phyloP scores from a whole-genome alignment of 345 rosid species.

The Cardiospermum halicacabum region DNA sequence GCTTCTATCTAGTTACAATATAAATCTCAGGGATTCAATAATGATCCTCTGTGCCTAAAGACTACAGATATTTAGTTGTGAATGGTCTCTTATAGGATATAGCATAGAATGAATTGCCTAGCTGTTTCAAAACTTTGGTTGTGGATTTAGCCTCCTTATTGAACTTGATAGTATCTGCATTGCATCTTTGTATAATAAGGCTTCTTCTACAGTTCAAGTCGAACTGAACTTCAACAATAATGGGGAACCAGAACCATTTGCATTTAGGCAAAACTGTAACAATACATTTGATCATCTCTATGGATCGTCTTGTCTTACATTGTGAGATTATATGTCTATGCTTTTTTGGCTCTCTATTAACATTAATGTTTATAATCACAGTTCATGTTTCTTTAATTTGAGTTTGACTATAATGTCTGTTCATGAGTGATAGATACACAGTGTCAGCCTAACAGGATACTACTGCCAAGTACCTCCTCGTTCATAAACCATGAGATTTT shows the following conservation, averaged over 20 bases:
- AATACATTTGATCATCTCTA: neutral
- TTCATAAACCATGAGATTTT: too few species aligned
- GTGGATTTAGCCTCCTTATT: conserved; percentile 7
- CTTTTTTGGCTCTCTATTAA: too few species aligned
- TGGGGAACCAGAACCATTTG: neutral
- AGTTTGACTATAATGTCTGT: too few species aligned
- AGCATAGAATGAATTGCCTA: conserved; percentile 19
- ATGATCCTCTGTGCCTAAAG: conserved; percentile 16
- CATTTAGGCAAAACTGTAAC: neutral
- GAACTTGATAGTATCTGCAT: neutral
- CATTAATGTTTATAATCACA: too few species aligned
- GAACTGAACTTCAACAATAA: neutral
- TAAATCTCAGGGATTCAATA: conserved; percentile 27
- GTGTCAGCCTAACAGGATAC: too few species aligned
- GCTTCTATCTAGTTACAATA: conserved; percentile 14
- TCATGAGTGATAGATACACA: too few species aligned
- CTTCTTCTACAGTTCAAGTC: neutral
- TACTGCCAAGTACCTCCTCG: too few species aligned
- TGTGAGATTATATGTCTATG: neutral
- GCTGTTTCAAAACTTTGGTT: conserved; percentile 4
- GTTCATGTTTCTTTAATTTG: too few species aligned
- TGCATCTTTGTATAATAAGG: conserved; percentile 16
- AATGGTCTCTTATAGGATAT: conserved; percentile 19
- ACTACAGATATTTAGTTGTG: conserved; percentile 17
- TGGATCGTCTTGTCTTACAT: neutral